These are phyloP conservation scores for Kalaharituber pfeilii DNA, from an alignment of 2,329 filamentous ascomycete genomes.

Conservation along the genomic window DNA sequence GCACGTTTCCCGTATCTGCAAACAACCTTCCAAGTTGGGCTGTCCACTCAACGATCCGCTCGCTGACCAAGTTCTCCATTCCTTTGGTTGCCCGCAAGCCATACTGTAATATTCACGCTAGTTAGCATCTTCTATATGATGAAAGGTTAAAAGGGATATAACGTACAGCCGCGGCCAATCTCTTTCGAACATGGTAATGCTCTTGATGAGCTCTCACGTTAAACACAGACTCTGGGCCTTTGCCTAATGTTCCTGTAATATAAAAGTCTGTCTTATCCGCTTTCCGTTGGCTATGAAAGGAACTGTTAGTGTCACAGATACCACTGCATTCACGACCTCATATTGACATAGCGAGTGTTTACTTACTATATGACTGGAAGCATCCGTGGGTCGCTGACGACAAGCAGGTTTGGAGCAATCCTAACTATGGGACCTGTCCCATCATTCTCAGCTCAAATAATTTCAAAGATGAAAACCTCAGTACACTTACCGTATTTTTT, in stretches of 20 bases:
- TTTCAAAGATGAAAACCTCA: background rate
- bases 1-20: conserved; percentile 29
- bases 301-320: background rate
- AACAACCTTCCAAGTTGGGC: conserved; percentile 33
- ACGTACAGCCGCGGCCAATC: conserved; percentile 34
- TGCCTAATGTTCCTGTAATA: conserved; percentile 40
- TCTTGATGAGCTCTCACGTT: conserved; percentile 38
- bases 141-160: background rate
- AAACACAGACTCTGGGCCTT: conserved; percentile 36
- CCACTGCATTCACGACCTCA: too few species aligned
- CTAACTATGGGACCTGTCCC: conserved; percentile 32
- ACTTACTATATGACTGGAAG: conserved; percentile 37
- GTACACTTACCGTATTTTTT: conserved; percentile 7
- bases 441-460: background rate
- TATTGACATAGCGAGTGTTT: background rate
- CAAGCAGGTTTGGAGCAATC: conserved; percentile 36
- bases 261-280: conserved; percentile 43
- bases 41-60: conserved; percentile 35
- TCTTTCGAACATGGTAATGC: conserved; percentile 38
- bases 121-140: background rate
- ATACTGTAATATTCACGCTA: conserved; percentile 26
- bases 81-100: conserved; percentile 40
- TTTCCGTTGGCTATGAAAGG: conserved; percentile 16
- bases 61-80: conserved; percentile 41
- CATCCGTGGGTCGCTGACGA: conserved; percentile 37